Conservation (phyloP, 331 rosid species). For the Rhamnella rubrinervis region DNA sequence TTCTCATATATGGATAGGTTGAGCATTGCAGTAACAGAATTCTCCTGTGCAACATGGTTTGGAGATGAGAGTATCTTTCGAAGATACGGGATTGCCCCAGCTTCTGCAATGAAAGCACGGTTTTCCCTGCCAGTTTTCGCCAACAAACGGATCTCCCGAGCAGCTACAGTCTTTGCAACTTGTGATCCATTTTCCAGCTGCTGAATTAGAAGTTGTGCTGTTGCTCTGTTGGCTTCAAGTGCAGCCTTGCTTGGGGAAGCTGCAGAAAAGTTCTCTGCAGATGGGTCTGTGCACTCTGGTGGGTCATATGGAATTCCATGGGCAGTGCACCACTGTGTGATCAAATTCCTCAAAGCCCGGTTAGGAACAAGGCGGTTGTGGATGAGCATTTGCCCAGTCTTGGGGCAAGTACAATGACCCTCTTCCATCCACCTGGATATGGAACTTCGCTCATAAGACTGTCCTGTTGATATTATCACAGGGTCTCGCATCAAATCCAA, state of each 20-base stretch:
- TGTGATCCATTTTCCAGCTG: conserved; percentile 68
- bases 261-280: conserved; percentile 48
- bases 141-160: conserved; percentile 82
- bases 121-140: conserved; percentile 89
- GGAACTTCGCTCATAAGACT: conserved; percentile 82
- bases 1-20: conserved; percentile 82
- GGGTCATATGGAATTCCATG: conserved; percentile 79
- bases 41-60: conserved; percentile 81
- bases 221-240: conserved; percentile 74
- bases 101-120: conserved; percentile 90
- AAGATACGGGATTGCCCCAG: conserved; percentile 90
- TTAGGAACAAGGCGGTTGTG: conserved; percentile 66
- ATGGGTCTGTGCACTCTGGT: conserved; percentile 46
- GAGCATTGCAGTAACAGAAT: conserved; percentile 92
- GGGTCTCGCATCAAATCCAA: conserved; percentile 95
- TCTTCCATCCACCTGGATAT: conserved; percentile 95
- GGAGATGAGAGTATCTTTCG: conserved; percentile 57
- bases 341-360: conserved; percentile 80
- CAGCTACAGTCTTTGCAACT: conserved; percentile 69
- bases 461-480: conserved; percentile 79
- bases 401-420: conserved; percentile 87
- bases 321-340: conserved; percentile 79
- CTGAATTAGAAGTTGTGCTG: conserved; percentile 61
- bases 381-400: conserved; percentile 86
- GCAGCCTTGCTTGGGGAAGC: conserved; percentile 76